These are phyloP conservation scores for Ceratocystis colombiana DNA, from an alignment of 2,329 filamentous ascomycete genomes.

Conservation along the genomic window DNA sequence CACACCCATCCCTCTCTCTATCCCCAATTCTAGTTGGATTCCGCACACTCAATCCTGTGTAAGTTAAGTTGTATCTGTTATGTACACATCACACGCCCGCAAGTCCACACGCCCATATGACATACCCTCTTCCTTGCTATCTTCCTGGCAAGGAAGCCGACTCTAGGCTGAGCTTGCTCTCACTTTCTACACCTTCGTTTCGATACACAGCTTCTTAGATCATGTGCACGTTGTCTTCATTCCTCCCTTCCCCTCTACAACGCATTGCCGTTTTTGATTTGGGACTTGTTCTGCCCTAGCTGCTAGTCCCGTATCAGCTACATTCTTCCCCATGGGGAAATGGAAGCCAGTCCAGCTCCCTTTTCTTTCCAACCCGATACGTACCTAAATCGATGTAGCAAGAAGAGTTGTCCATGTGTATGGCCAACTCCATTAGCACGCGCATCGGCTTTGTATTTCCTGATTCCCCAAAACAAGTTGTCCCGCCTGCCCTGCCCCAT, in stretches of 20 bases:
- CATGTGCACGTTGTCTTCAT: slow-evolving; percentile 1
- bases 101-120: not conserved
- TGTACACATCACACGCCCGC: not conserved
- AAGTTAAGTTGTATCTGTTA: slow-evolving; percentile 1
- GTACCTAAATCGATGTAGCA: no score
- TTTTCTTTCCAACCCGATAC: not conserved
- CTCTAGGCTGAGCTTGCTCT: not conserved
- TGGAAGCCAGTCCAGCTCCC: slow-evolving; percentile 1
- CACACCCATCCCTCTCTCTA: slow-evolving; percentile 1
- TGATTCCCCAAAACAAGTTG: not conserved
- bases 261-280: slow-evolving; percentile 6
- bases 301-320: slow-evolving; percentile 13
- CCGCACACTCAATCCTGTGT: not conserved
- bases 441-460: not conserved
- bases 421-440: not conserved
- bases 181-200: not conserved
- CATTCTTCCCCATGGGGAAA: slow-evolving; percentile 17
- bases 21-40: slow-evolving; percentile 3
- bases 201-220: not conserved
- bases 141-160: not conserved
- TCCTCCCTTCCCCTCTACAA: not conserved
- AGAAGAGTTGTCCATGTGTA: no score
- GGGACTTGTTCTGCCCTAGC: not conserved
- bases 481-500: not conserved
- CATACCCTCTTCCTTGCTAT: not conserved